Conservation (phyloP, 495 filamentous ascomycete species). For the Neurospora sp. region DNA sequence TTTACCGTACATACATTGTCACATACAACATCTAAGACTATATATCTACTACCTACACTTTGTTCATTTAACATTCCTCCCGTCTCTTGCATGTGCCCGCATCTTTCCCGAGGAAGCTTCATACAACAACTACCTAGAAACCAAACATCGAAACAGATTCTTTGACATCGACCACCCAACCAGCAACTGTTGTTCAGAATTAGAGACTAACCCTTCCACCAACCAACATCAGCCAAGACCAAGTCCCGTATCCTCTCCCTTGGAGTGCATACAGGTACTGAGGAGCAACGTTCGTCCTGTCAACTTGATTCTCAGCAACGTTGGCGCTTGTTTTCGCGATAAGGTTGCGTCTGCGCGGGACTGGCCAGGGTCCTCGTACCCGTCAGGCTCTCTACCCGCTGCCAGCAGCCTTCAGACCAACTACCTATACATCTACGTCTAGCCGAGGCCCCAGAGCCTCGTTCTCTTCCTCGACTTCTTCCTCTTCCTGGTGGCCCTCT, state of each 20-base stretch:
- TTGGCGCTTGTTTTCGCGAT: conserved; percentile 10
- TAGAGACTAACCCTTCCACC: neutral
- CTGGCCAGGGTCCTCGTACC: neutral
- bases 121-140: neutral
- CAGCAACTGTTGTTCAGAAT: neutral
- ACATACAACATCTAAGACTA: neutral
- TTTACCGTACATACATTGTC: neutral
- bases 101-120: neutral
- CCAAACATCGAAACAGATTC: neutral
- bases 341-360: neutral
- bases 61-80: neutral
- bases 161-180: neutral
- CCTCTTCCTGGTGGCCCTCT: conserved; percentile 19
- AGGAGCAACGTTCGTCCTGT: neutral
- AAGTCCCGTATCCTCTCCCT: neutral
- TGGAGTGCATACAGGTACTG: neutral
- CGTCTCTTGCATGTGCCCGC: neutral
- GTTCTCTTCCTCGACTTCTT: conserved; percentile 1
- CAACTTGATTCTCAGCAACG: neutral
- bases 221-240: neutral
- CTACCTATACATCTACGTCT: neutral
- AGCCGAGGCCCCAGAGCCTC: conserved; percentile 1
- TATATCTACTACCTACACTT: neutral
- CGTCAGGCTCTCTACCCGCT: neutral
- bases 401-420: neutral